These are phyloP conservation scores for Allium sativum DNA, from an alignment of 106 monocot genomes.

Conservation along the genomic window DNA sequence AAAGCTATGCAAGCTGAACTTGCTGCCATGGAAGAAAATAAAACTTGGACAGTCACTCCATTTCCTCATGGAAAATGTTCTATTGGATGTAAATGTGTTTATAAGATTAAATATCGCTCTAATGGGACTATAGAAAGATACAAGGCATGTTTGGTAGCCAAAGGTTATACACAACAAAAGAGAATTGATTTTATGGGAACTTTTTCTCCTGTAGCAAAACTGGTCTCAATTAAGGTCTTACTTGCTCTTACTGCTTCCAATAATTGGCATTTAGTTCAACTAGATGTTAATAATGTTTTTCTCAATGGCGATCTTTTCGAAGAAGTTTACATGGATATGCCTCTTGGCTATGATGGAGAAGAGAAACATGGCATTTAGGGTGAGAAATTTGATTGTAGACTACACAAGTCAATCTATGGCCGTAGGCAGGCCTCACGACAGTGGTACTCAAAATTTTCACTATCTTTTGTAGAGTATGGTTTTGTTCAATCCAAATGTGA, in stretches of 20 bases:
- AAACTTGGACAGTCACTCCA: not conserved
- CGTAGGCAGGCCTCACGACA: not conserved
- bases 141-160: not conserved
- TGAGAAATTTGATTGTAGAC: not conserved
- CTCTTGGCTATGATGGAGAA: not conserved
- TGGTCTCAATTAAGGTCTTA: not conserved
- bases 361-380: not conserved
- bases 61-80: not conserved
- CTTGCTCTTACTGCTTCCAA: not conserved
- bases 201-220: not conserved
- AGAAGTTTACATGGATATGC: not conserved
- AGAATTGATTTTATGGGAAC: not conserved
- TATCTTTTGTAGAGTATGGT: not conserved
- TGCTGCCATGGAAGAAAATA: not conserved
- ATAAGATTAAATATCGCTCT: not conserved
- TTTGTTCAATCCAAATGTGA: not conserved
- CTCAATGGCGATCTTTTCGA: not conserved
- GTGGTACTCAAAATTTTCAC: not conserved
- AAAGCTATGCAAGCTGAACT: not conserved
- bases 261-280: not conserved
- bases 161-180: not conserved
- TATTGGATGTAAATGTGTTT: not conserved
- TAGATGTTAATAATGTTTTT: too few relatives aligned
- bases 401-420: not conserved
- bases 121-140: not conserved